Percentiles rank a stretch among this genome's conserved stretches.
phyloP scores from a whole-genome alignment of 805 yeast genomes.

The Saturnispora zaruensis region DNA sequence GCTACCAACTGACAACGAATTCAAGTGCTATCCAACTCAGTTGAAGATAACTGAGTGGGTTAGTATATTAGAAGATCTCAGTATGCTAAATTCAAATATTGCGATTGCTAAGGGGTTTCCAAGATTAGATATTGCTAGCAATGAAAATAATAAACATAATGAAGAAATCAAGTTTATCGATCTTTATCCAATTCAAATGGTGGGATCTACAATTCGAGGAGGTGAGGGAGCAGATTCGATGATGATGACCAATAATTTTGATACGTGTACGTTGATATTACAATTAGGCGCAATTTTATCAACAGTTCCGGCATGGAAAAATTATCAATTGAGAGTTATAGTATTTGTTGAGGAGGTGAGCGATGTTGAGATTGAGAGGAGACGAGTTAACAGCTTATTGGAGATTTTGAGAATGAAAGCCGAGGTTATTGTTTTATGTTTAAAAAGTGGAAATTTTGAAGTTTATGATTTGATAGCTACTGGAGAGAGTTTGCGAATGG shows the following conservation, averaged over 20 bases:
- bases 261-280: slow-evolving; percentile 86
- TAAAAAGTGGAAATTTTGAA: slow-evolving; percentile 45
- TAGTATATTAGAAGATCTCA: slow-evolving; percentile 79
- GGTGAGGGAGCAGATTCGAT: slow-evolving; percentile 50
- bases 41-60: slow-evolving; percentile 81
- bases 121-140: slow-evolving; percentile 36
- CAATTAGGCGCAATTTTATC: slow-evolving; percentile 90
- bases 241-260: slow-evolving; percentile 81
- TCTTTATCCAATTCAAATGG: slow-evolving; percentile 94
- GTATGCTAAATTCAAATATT: slow-evolving; percentile 81
- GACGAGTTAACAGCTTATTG: slow-evolving; percentile 53
- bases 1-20: slow-evolving; percentile 53
- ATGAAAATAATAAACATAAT: slow-evolving; percentile 15
- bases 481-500: slow-evolving; percentile 39
- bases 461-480: slow-evolving; percentile 71
- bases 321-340: slow-evolving; percentile 68
- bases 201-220: slow-evolving; percentile 62
- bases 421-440: slow-evolving; percentile 62
- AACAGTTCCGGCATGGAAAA: slow-evolving; percentile 89
- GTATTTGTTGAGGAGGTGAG: slow-evolving; percentile 75
- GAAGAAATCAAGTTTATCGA: slow-evolving; percentile 54
- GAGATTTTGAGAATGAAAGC: slow-evolving; percentile 81
- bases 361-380: slow-evolving; percentile 64
- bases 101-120: slow-evolving; percentile 91
- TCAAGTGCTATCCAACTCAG: slow-evolving; percentile 55